These are phyloP conservation scores for Acacia melanoxylon DNA, from an alignment of 306 rosid genomes.

Conservation along the genomic window DNA sequence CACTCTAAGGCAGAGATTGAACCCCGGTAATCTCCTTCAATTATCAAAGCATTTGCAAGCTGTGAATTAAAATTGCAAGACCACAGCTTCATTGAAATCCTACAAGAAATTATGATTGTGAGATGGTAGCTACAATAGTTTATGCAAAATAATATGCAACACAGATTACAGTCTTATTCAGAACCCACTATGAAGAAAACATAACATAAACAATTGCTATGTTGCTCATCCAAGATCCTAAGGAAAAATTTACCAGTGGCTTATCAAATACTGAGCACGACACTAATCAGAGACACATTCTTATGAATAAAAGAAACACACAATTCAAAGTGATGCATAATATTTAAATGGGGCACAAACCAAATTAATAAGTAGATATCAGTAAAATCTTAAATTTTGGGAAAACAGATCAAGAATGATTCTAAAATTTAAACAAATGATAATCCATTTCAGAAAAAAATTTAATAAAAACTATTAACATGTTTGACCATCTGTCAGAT, in stretches of 20 bases:
- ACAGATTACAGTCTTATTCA: neutral
- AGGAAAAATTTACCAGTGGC: neutral
- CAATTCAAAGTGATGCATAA: slow-evolving; percentile 3
- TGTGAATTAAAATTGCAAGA: slow-evolving; percentile 95
- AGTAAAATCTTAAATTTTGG: neutral
- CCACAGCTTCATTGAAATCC: slow-evolving; percentile 86
- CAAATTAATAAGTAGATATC: neutral
- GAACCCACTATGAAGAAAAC: slow-evolving; percentile 1
- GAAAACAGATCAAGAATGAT: neutral
- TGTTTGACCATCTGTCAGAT: neutral
- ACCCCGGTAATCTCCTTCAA: slow-evolving; percentile 84
- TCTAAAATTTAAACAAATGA: neutral
- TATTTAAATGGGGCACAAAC: neutral
- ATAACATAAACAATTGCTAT: neutral
- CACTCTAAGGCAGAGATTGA: slow-evolving; percentile 74
- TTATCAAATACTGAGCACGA: slow-evolving; percentile 22
- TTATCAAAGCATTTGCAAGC: slow-evolving; percentile 89
- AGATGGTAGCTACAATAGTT: neutral
- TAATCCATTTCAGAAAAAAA: neutral
- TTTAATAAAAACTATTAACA: neutral
- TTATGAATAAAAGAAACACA: slow-evolving; percentile 1
- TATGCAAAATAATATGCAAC: neutral
- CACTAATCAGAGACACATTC: slow-evolving; percentile 18
- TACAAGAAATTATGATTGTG: slow-evolving; percentile 38
- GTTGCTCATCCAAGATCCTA: slow-evolving; percentile 3